Conservation (phyloP, 345 rosid genomes). For the Erysimum cheiranthoides region DNA sequence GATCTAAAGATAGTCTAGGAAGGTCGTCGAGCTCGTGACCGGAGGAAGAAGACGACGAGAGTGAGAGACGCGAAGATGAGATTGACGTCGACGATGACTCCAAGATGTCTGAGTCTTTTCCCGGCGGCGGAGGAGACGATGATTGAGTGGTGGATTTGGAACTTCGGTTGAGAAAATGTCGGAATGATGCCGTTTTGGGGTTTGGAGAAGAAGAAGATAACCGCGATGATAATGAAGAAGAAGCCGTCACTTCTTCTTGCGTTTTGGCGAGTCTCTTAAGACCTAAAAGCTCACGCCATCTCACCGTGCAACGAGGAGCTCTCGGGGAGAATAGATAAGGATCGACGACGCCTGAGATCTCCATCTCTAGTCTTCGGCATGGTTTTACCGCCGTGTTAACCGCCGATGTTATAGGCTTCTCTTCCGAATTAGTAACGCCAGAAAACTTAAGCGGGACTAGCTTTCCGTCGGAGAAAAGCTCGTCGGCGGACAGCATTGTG, state of each 20-base stretch:
- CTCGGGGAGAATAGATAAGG: constrained; percentile 75
- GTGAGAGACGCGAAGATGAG: constrained; percentile 81
- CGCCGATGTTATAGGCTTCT: constrained; percentile 38
- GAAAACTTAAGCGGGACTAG: constrained; percentile 77
- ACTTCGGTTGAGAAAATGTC: constrained; percentile 71
- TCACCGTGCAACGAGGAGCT: constrained; percentile 83
- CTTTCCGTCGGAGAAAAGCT: constrained; percentile 89
- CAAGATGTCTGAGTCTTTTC: constrained; percentile 60
- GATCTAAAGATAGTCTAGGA: constrained; percentile 79
- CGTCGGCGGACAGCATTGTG: constrained; percentile 88
- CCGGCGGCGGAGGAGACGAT: constrained; percentile 46
- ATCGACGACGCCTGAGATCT: constrained; percentile 54
- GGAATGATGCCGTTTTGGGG: constrained; percentile 58
- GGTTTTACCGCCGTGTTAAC: constrained; percentile 42
- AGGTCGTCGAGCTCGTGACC: constrained; percentile 88
- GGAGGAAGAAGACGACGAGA: constrained; percentile 91
- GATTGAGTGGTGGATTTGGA: constrained; percentile 57
- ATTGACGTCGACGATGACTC: constrained; percentile 59
- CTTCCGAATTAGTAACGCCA: constrained; percentile 16
- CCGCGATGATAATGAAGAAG: constrained; percentile 35
- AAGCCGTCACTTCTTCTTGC: constrained; percentile 25
- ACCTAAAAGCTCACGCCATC: constrained; percentile 93
- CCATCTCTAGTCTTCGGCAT: constrained; percentile 55
- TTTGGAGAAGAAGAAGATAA: constrained; percentile 43
- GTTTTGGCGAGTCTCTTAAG: constrained; percentile 59